These are phyloP conservation scores for Rhizophagus prolifer DNA, from an alignment of 192 early-diverging fungal species.

Conservation along the genomic window DNA sequence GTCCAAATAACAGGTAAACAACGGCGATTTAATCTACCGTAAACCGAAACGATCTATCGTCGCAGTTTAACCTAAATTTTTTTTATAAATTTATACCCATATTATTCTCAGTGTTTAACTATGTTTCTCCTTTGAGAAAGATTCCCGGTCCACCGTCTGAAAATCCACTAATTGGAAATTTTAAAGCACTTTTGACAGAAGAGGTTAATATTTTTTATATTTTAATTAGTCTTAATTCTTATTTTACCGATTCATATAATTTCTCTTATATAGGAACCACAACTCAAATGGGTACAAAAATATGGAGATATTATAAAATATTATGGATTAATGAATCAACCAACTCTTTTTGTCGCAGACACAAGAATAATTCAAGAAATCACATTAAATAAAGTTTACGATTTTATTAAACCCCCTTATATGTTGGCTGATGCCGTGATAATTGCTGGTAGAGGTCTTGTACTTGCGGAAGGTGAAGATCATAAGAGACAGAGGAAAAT, in stretches of 20 bases:
- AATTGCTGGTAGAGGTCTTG: constrained; percentile 48
- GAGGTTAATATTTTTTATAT: too few relatives aligned
- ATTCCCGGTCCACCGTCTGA: neutral
- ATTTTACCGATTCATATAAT: neutral
- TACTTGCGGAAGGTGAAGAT: constrained; percentile 51
- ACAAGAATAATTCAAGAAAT: constrained; percentile 49
- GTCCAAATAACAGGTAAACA: too few relatives aligned
- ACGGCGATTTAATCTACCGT: too few relatives aligned
- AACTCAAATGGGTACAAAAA: constrained; percentile 41
- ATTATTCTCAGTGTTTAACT: too few relatives aligned
- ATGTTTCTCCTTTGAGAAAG: too few relatives aligned
- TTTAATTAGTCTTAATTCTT: neutral
- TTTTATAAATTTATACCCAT: too few relatives aligned
- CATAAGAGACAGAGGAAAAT: constrained; percentile 55
- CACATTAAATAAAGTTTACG: constrained; percentile 44
- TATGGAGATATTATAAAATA: constrained; percentile 53
- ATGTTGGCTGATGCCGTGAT: constrained; percentile 17
- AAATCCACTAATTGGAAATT: neutral
- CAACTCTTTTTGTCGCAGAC: constrained; percentile 46
- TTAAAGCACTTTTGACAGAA: too few relatives aligned
- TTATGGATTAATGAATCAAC: constrained; percentile 42
- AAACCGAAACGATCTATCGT: too few relatives aligned
- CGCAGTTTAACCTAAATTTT: too few relatives aligned
- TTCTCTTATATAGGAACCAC: too few relatives aligned
- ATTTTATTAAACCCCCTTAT: constrained; percentile 41